A percentile compares a stretch with the other conserved stretches of the same genome.
These are phyloP conservation scores for Lasiodiplodia citricola DNA, from an alignment of 2,329 filamentous ascomycete genomes.

Conservation along the genomic window DNA sequence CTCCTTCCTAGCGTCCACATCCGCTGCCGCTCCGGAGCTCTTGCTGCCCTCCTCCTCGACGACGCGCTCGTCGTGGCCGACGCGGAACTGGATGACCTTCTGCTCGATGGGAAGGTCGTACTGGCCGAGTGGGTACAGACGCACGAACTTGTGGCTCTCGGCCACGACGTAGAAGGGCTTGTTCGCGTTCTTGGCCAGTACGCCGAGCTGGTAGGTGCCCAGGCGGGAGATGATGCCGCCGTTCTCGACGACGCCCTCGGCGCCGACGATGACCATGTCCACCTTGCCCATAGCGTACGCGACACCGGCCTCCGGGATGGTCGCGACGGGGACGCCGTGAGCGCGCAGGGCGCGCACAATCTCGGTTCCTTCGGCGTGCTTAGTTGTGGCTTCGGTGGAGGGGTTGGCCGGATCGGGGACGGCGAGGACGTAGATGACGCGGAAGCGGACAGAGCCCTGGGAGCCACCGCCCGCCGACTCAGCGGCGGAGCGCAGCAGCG, in stretches of 20 bases:
- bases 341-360: conserved; percentile 74
- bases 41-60: conserved; percentile 26
- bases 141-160: conserved; percentile 96
- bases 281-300: conserved; percentile 80
- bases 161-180: conserved; percentile 89
- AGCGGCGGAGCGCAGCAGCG: conserved; percentile 75
- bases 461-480: conserved; percentile 55
- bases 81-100: conserved; percentile 74
- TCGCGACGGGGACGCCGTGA: conserved; percentile 81
- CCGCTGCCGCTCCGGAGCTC: conserved; percentile 20
- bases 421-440: conserved; percentile 72
- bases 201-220: conserved; percentile 84
- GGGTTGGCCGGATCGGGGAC: conserved; percentile 34
- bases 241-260: conserved; percentile 90
- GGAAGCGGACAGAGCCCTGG: conserved; percentile 69
- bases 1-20: conserved; percentile 23
- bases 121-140: conserved; percentile 82
- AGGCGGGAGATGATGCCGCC: conserved; percentile 90
- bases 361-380: conserved; percentile 64
- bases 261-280: conserved; percentile 68
- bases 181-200: conserved; percentile 73
- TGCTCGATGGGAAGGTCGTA: conserved; percentile 82
- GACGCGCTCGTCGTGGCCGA: conserved; percentile 47
- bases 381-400: conserved; percentile 38
- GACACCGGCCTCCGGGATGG: conserved; percentile 75